Conservation (phyloP, 768 basidiomycete species). For the Lactarius pseudohatsudake region DNA sequence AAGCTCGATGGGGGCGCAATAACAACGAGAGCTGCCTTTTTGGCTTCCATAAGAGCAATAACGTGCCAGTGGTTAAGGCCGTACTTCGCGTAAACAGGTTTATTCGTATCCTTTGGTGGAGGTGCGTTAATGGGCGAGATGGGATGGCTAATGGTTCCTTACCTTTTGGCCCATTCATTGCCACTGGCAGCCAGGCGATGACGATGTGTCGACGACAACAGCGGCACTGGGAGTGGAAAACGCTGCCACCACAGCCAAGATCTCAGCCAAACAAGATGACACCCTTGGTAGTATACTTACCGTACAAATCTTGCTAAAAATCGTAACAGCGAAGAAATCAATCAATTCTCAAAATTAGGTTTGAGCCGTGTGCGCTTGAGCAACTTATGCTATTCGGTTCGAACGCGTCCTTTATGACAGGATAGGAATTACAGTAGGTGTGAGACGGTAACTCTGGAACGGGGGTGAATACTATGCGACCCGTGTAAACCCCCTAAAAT, state of each 20-base stretch:
- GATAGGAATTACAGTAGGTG: no score
- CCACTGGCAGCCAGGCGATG: no score
- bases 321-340: neutral
- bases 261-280: no score
- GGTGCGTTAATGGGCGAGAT: neutral
- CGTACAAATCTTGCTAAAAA: conserved; percentile 18
- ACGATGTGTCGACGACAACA: no score
- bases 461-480: no score
- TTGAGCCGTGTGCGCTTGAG: no score
- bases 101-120: conserved; percentile 71
- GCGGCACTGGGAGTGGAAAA: no score
- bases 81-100: conserved; percentile 93
- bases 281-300: conserved; percentile 14
- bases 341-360: neutral
- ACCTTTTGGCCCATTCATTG: conserved; percentile 42
- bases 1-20: conserved; percentile 97
- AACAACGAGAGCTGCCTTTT: conserved; percentile 94
- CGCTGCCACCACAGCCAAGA: no score
- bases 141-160: neutral
- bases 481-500: no score
- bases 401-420: no score
- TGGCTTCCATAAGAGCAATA: conserved; percentile 93
- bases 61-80: conserved; percentile 83
- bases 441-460: no score
- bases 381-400: no score